Base-by-base conservation (phyloP, 1,284 basidiomycete genomes). In the Heterobasidion occidentale region DNA sequence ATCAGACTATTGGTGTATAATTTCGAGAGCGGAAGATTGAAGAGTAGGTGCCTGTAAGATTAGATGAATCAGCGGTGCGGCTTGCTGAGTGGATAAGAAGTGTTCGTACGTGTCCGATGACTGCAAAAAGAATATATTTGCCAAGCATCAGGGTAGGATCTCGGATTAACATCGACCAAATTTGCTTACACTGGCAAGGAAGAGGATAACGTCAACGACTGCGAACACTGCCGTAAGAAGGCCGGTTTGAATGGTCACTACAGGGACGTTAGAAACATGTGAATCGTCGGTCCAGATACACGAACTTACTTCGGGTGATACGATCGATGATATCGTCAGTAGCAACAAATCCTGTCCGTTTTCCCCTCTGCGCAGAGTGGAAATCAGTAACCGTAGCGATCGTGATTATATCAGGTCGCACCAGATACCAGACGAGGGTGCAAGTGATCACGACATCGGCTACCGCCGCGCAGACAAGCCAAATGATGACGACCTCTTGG, bases 1-100 rank as follows among this genome's bases (percentile, higher is more conserved):
- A 77, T 67, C n/a, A 76, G 64, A 14, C 70, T 71, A 60, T 76
- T 77, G 11, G 73, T 70, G 64, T 77, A 77, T 1, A 76, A 63
- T 60, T 76, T 76, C 55, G 70, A 67, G 0, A 77, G 66, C 7
- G 73, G 68, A 55, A 75, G 64, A 55, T 76, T 75, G 67, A 76
- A 72, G 6, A 71, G 64, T 9, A 76, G 66, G 57, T 76, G 74
- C 20, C 38, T 42, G 34, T 12, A 7, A 9, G 2, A 20, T 27
- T 1, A 5, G 5, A 33, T 8, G 15, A 5, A 20, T 7, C 14
- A 20, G 3, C 7, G 12, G 9, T 19, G 36, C 33, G n/a, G n/a
- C 7, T 20, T 44, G 9, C 38, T n/a, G 27, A 20, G 17, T 42
- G 36, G 7, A 12, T 7, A 11, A 14, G 11, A 9, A 20, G 45